Base-by-base conservation (phyloP, 495 filamentous ascomycete species). In the Oidiodendron maius region DNA sequence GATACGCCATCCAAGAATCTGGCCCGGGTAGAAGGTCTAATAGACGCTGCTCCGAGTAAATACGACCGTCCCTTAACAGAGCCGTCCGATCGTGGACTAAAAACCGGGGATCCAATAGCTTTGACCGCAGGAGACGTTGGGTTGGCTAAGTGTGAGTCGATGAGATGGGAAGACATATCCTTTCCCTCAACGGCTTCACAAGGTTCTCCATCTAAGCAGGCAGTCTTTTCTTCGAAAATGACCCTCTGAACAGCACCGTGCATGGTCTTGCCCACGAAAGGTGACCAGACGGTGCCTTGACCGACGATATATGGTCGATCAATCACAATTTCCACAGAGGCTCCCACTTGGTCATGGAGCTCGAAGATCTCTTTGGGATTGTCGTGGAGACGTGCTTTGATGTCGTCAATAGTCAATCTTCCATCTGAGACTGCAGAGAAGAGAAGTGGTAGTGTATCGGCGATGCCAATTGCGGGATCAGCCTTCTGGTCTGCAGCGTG, bases 291-390 rank as follows among this genome's bases (percentile, higher is more conserved):
- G 20, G 69, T 59, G 54, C 64, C 67, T 53, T 80, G 65, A 16
- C 40, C 25, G 52, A 83, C 70, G 5, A 75, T 63, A 58, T 87
- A 85, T 1, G 81, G 77, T 15, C 85, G 76, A 47, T 75, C 77
- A 60, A 90, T 70, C 66, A 91, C 87, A 41, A 90, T 71, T 66
- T 93, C 87, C 23, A 91, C 70, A 10, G 76, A 80, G 45, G 83
- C 81, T 48, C 82, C 83, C 15, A 79, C 68, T 61, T 93, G 87
- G 53, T 93, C 87, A 53, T 93, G 87, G 39, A 93, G 75, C 69
- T 91, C 86, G 50, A 91, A 93, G 52, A 93, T 93, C 56, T 76
- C 78, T 71, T 84, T 89, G 16, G 87, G 87, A 55, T 89, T 90
- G 53, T 89, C 82, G 58, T 91, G 84, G 2, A 93, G 74, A 15